These are phyloP conservation scores for Dentipellis fragilis DNA, from an alignment of 768 basidiomycete species.

Conservation along the genomic window DNA sequence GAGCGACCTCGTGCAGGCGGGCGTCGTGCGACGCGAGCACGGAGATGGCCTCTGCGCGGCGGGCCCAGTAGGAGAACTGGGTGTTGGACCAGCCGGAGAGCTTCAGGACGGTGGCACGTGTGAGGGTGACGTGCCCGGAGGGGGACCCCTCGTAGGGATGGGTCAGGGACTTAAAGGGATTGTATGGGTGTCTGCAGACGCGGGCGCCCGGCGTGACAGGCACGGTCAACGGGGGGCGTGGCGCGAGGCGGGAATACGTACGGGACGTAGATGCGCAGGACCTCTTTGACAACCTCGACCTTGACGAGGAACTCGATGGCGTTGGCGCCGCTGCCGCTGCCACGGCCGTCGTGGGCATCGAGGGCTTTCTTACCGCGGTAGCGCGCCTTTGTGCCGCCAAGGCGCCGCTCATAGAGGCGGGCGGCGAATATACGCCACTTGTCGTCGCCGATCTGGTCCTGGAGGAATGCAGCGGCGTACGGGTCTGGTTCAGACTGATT, in stretches of 20 bases:
- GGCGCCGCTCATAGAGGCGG: slow-evolving; percentile 35
- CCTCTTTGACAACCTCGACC: slow-evolving; percentile 42
- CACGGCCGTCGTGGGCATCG: slow-evolving; percentile 16
- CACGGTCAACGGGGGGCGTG: background rate
- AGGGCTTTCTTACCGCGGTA: slow-evolving; percentile 15
- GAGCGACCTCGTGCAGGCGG: slow-evolving; percentile 29
- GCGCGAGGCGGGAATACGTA: slow-evolving; percentile 19
- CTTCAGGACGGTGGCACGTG: slow-evolving; percentile 35
- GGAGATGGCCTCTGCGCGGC: slow-evolving; percentile 38
- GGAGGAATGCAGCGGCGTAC: slow-evolving; percentile 34
- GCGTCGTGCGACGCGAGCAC: slow-evolving; percentile 32
- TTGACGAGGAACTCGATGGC: slow-evolving; percentile 44
- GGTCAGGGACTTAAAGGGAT: slow-evolving; percentile 37
- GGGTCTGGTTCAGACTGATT: slow-evolving; percentile 23
- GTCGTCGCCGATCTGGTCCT: slow-evolving; percentile 31
- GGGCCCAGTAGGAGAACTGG: slow-evolving; percentile 46
- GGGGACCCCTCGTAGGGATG: slow-evolving; percentile 30
- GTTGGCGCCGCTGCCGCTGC: slow-evolving; percentile 26
- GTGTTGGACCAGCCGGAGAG: slow-evolving; percentile 45
- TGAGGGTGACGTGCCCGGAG: slow-evolving; percentile 34
- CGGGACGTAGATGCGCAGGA: slow-evolving; percentile 38
- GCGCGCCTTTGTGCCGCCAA: slow-evolving; percentile 29
- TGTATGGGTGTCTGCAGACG: slow-evolving; percentile 36
- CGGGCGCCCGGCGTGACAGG: background rate
- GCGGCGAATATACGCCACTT: slow-evolving; percentile 38